Percentiles rank a stretch among this genome's conserved stretches.
Conservation (phyloP, 2,329 filamentous ascomycete genomes). For the Oidium heveae region DNA sequence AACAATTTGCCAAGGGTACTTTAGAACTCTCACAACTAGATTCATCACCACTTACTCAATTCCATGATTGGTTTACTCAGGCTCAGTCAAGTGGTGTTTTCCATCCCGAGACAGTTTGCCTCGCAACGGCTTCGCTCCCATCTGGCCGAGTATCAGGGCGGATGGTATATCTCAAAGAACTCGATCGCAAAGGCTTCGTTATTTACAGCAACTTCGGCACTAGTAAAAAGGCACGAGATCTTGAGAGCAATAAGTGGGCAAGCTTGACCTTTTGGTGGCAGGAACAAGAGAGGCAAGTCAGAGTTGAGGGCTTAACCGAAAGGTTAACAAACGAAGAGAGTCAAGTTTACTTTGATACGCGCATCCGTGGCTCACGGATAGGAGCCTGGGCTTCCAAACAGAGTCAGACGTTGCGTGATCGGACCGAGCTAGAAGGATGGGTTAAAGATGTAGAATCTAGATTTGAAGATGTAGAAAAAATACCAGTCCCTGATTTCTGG, state of each 20-base stretch:
- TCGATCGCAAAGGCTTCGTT: slow-evolving; percentile 61
- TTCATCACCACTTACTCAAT: slow-evolving; percentile 47
- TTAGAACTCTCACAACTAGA: slow-evolving; percentile 37
- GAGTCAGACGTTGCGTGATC: slow-evolving; percentile 48
- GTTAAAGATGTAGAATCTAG: slow-evolving; percentile 51
- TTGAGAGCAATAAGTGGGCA: slow-evolving; percentile 50
- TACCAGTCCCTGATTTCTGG: slow-evolving; percentile 87
- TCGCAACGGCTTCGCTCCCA: slow-evolving; percentile 65
- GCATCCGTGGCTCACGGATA: slow-evolving; percentile 56
- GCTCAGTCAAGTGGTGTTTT: slow-evolving; percentile 33
- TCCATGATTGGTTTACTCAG: slow-evolving; percentile 67
- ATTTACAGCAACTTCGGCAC: slow-evolving; percentile 86
- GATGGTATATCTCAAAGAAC: slow-evolving; percentile 85
- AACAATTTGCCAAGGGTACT: slow-evolving; percentile 45
- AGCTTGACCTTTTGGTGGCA: slow-evolving; percentile 83
- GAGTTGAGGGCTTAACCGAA: slow-evolving; percentile 57
- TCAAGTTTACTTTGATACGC: slow-evolving; percentile 38
- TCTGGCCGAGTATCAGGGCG: slow-evolving; percentile 65
- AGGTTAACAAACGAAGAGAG: slow-evolving; percentile 46
- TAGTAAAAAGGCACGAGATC: slow-evolving; percentile 40
- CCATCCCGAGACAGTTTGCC: slow-evolving; percentile 69
- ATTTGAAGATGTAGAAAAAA: slow-evolving; percentile 52
- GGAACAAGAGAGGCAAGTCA: slow-evolving; percentile 62
- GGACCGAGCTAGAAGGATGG: slow-evolving; percentile 48
- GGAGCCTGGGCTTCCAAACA: slow-evolving; percentile 89